These are phyloP conservation scores for Rhodamnia rubescens DNA, from an alignment of 345 rosid genomes.

Conservation along the genomic window DNA sequence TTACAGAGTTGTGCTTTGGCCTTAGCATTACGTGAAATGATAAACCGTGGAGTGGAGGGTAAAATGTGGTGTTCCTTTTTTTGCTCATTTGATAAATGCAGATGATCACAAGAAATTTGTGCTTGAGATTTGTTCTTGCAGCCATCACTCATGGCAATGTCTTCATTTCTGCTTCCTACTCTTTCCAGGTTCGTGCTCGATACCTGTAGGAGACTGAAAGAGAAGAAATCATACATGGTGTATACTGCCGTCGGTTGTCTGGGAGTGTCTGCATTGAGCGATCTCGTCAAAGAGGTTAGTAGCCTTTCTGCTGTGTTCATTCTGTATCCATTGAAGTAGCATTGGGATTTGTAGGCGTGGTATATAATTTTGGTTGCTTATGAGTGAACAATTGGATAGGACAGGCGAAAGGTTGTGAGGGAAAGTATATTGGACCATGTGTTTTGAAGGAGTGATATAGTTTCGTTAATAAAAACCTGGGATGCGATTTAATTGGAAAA, in stretches of 20 bases:
- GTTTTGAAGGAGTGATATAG: neutral
- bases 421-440: too few species aligned
- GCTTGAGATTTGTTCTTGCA: neutral
- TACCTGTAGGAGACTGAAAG: slow-evolving; percentile 70
- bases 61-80: neutral
- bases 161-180: neutral
- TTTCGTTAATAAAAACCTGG: neutral
- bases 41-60: neutral
- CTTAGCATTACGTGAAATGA: neutral
- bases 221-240: slow-evolving; percentile 90
- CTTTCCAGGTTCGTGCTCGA: slow-evolving; percentile 68
- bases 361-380: neutral
- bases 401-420: neutral
- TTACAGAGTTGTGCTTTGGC: neutral
- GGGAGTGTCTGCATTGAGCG: slow-evolving; percentile 63
- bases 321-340: neutral
- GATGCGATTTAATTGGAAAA: neutral
- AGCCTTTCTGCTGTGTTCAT: neutral
- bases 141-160: neutral
- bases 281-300: slow-evolving; percentile 68
- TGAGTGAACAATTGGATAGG: neutral
- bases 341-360: neutral
- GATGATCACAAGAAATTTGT: neutral
- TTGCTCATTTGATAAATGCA: neutral
- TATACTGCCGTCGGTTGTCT: slow-evolving; percentile 83